Evolutionary conservation across 2,329 filamentous ascomycete genomes (phyloP), one percentile per base, ranked within the genome.

Genomic region (Shiraia bambusicola): DNA sequence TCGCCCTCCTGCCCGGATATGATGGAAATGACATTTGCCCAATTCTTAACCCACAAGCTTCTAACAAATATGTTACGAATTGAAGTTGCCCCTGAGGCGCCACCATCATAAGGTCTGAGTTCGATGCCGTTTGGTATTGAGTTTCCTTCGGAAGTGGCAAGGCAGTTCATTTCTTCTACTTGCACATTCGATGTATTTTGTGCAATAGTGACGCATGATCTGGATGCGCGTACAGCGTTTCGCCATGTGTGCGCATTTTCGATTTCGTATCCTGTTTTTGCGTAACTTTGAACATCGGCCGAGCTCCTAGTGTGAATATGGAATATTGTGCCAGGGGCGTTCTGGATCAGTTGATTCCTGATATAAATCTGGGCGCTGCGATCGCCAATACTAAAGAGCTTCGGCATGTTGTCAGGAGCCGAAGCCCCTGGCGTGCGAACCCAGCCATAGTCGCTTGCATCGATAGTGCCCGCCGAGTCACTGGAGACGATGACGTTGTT

Each of bases 401-500:
- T 40, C 1, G 49, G 49, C 6, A 45, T 38, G 14, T 28, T 16
- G 3, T 27, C 17, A 12, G 31, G 36, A n/a, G 19, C 14, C 12
- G 17, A 11, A 29, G 27, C 14, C 29, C 15, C 25, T 30, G 28
- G 12, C 6, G 19, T 33, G 7, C 28, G 15, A 6, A 12, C 12
- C 40, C 40, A 42, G 2, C 50, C 48, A 22, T 42, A 50, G 7
- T 24, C 17, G 49, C 73, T 76, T 2, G 72, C 74, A 49, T 76
- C 73, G 30, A 77, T 73, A 0, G 72, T 49, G 12, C 74, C 74
- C 2, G 31, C 4, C 16, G 13, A 17, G 8, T 11, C 19, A 0
- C 70, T 74, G 8, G 59, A 60, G n/a, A 76, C 65, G 16, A 63
- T 71, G 15, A 69, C 58, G 0, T 65, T 69, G 3, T 54, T 62